Conservation (phyloP, 2,329 filamentous ascomycete species). For the Beauveria caledonica region DNA sequence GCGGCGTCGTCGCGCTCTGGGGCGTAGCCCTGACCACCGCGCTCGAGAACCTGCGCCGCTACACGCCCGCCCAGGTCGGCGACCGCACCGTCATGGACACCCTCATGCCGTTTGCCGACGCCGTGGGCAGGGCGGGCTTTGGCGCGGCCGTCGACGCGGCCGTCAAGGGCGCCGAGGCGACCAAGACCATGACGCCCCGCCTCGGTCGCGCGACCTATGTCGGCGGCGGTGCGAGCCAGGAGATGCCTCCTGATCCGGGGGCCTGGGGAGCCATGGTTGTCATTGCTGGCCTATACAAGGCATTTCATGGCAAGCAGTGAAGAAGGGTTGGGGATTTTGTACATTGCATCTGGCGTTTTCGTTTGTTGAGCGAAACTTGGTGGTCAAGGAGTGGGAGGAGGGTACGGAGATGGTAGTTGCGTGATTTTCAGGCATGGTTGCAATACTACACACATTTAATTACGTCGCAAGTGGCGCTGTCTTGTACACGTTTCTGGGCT, state of each 20-base stretch:
- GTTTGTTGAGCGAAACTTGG: neutral
- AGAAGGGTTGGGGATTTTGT: neutral
- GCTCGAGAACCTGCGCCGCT: slow-evolving; percentile 38
- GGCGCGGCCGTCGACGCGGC: slow-evolving; percentile 51
- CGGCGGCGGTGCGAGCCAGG: slow-evolving; percentile 45
- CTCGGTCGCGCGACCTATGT: slow-evolving; percentile 63
- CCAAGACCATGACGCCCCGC: slow-evolving; percentile 55
- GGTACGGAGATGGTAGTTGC: neutral
- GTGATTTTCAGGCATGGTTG: neutral
- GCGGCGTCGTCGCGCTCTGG: slow-evolving; percentile 31
- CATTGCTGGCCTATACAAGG: slow-evolving; percentile 32
- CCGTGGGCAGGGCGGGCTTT: slow-evolving; percentile 40
- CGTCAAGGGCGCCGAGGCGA: slow-evolving; percentile 50
- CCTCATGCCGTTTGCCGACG: slow-evolving; percentile 44
- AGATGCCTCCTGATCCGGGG: slow-evolving; percentile 58
- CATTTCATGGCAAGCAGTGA: neutral
- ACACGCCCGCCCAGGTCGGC: slow-evolving; percentile 47
- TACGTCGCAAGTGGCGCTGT: too few species aligned
- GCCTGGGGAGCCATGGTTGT: slow-evolving; percentile 60
- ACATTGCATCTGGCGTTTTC: slow-evolving; percentile 3
- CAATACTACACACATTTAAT: too few species aligned
- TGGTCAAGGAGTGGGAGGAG: neutral
- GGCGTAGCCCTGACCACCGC: slow-evolving; percentile 33
- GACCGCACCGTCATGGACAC: slow-evolving; percentile 52
- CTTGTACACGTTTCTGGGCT: too few species aligned